Percentiles rank a stretch among this genome's conserved stretches.
phyloP scores from a whole-genome alignment of 2,329 filamentous ascomycete species.

The Sclerotinia sclerotiorum region DNA sequence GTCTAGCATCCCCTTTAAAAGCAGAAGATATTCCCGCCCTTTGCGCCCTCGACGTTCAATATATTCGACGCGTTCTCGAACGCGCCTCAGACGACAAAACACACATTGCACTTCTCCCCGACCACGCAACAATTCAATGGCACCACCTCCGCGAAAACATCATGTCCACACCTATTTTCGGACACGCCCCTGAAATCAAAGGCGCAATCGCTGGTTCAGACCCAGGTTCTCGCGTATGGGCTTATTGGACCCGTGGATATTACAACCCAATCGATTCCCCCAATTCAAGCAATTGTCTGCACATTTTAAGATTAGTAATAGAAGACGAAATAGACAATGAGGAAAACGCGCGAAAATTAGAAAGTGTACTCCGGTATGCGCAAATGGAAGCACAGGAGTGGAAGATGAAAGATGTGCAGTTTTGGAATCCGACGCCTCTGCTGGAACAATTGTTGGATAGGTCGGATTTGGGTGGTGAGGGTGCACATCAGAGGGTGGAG shows the following conservation, averaged over 20 bases:
- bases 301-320: conserved; percentile 67
- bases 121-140: conserved; percentile 69
- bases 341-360: conserved; percentile 54
- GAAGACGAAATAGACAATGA: conserved; percentile 51
- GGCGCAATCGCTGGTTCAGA: conserved; percentile 61
- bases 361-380: conserved; percentile 64
- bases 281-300: conserved; percentile 61
- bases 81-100: conserved; percentile 45
- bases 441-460: conserved; percentile 50
- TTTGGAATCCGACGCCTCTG: conserved; percentile 76
- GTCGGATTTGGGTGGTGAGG: conserved; percentile 49
- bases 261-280: conserved; percentile 50
- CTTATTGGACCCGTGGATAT: conserved; percentile 68
- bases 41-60: conserved; percentile 62
- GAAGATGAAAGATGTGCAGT: conserved; percentile 67
- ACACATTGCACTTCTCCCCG: conserved; percentile 66
- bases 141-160: conserved; percentile 81
- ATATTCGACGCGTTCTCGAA: conserved; percentile 57
- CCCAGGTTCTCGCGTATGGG: conserved; percentile 63
- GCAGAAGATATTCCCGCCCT: conserved; percentile 61
- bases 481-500: conserved; percentile 47
- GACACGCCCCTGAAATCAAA: conserved; percentile 56
- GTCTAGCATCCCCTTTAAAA: conserved; percentile 47
- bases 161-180: conserved; percentile 63
- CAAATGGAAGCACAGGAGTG: conserved; percentile 70